A percentile compares a stretch with the other conserved stretches of the same genome.
These are phyloP conservation scores for Skeletonema tropicum DNA, from an alignment of 108 stramenopile species.

Conservation along the genomic window DNA sequence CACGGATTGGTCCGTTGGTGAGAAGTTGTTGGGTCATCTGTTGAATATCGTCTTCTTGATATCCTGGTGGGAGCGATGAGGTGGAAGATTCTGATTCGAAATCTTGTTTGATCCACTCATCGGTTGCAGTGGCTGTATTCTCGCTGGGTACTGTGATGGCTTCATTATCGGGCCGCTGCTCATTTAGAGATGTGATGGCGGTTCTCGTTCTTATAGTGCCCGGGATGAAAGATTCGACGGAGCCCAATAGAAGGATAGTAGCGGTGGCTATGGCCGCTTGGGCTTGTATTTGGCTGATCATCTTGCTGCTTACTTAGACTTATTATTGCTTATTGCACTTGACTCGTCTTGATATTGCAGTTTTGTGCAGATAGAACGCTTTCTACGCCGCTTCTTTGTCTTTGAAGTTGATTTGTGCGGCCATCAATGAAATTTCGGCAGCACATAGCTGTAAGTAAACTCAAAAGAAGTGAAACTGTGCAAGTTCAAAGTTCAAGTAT, in stretches of 20 bases:
- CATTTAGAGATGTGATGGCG: background rate
- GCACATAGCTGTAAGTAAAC: no score
- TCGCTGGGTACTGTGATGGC: background rate
- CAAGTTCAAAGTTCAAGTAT: no score
- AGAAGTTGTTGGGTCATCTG: background rate
- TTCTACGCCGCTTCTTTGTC: no score
- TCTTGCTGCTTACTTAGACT: background rate
- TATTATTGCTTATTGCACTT: no score
- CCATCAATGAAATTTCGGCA: no score
- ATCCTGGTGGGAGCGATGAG: background rate
- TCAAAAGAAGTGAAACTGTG: no score
- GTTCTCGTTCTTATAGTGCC: background rate
- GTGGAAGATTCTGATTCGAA: conserved; percentile 6
- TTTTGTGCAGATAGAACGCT: no score
- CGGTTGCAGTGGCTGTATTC: background rate
- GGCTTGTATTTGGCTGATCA: background rate
- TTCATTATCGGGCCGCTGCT: background rate
- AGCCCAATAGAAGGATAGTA: background rate
- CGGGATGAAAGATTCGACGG: background rate
- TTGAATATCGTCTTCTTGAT: background rate
- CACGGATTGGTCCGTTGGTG: conserved; percentile 38
- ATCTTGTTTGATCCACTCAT: conserved; percentile 29
- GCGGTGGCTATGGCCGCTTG: background rate
- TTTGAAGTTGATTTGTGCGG: no score
- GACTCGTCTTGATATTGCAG: no score